Evolutionary conservation across 2,329 filamentous ascomycete species (phyloP), one percentile per base, ranked within the genome.

Genomic region (Pezizomycotina sp.): DNA sequence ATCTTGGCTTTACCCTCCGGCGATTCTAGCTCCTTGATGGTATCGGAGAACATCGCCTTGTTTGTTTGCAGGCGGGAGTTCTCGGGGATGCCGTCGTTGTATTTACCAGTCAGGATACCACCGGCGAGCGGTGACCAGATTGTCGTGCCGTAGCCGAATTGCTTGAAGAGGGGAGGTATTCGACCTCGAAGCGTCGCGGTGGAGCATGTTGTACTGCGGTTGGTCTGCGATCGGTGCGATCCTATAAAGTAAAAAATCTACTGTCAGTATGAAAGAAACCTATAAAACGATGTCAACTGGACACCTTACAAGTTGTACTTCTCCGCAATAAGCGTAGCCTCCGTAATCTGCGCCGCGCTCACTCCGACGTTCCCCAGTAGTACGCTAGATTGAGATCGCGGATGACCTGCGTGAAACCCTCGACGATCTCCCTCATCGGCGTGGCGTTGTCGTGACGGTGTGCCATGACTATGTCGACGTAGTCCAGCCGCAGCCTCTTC

Each of bases 381-480:
- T 72, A 70, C 14, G 68, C 68, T 23, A 70, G 53, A 55, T 71
- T 71, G 42, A 71, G 60, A 51, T 66, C 65, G 49, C 53, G 56
- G 47, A 60, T 68, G 44, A 57, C 56, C 52, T 59, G 60, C 48
- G 55, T 63, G 55, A 60, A 65, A 42, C 55, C 63, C 47, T 62
- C 64, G 34, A 76, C 71, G 25, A 70, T 68, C 56, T 75, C 71
- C 54, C 68, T 68, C 62, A 72, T 71, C 3, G 68, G 66, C 2
- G 68, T 70, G 36, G 60, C 60, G 13, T 58, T 55, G 46, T 75
- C 71, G 10, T 67, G 65, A 16, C 70, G 61, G 54, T 75, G 71
- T 3, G 71, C 69, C 36, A 73, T 68, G 23, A 74, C 64, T 27
- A 75, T 59, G 52, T 75, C 71, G 35, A 75, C 71, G 50, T 79